A percentile compares a stretch with the other conserved stretches of the same genome.
Conservation (phyloP, 2,329 filamentous ascomycete species). For the Cordyceps sp. region DNA sequence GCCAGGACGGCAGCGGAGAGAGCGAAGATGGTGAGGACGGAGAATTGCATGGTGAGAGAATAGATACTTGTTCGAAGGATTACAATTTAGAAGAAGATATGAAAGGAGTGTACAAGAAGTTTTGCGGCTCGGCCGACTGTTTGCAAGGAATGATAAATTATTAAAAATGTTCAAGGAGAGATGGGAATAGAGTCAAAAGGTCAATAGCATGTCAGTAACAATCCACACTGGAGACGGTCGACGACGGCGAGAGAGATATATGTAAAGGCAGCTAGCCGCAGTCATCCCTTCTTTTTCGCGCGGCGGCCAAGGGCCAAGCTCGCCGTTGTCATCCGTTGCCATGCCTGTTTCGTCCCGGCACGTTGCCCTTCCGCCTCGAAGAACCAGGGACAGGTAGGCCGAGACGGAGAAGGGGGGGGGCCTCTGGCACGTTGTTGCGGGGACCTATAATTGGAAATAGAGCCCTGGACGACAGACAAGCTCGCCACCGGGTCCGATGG, state of each 20-base stretch:
- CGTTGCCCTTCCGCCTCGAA: neutral
- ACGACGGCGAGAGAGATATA: neutral
- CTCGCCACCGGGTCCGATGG: too few relatives aligned
- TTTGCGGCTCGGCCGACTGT: too few relatives aligned
- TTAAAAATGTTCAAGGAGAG: too few relatives aligned
- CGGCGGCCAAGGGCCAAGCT: neutral
- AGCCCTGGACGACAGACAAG: too few relatives aligned
- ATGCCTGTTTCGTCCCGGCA: neutral
- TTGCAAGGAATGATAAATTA: too few relatives aligned
- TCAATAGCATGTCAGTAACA: too few relatives aligned
- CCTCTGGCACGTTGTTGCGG: too few relatives aligned
- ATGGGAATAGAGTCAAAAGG: too few relatives aligned
- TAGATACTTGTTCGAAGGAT: neutral
- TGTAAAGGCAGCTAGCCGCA: neutral
- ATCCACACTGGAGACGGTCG: too few relatives aligned
- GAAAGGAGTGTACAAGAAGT: neutral
- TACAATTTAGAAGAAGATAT: neutral
- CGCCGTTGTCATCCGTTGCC: neutral
- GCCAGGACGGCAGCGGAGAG: constrained; percentile 29
- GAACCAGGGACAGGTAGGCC: neutral
- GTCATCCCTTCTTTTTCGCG: neutral
- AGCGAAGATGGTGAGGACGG: constrained; percentile 26
- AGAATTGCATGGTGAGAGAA: constrained; percentile 35
- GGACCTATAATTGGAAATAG: too few relatives aligned
- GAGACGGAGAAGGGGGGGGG: neutral